Evolutionary conservation across 805 yeast species (phyloP), one percentile per base, ranked within the genome.

Genomic region (Ogataea ganodermae): DNA sequence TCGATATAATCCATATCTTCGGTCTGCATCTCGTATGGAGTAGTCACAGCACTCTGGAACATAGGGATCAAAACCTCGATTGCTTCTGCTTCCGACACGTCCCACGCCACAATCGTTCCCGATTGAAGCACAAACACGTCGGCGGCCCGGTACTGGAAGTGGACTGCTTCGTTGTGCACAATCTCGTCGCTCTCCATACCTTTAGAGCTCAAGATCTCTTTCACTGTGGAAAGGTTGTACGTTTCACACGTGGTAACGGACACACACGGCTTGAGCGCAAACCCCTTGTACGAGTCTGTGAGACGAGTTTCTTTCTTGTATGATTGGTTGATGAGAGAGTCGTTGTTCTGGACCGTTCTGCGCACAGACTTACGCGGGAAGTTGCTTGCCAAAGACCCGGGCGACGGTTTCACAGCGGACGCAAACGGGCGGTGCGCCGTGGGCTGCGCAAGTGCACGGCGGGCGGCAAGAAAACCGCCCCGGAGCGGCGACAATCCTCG

Each of bases 21-120:
- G 31, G 89, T 80, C 58, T 90, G 97, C 8, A 74, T 68, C 2
- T 62, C 68, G 50, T 78, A 78, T 1, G 78, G 66, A 3, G 74
- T 68, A 2, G 76, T 50, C 61, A 76, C 76, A 2, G 87, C 80
- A 0, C 62, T 56, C 38, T 70, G 62, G 3, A 89, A 66, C 14
- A 79, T 50, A 0, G 89, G 87, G 6, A 83, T 53, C 4, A 86
- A 69, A 16, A 74, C 67, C 4, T 70, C 60, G 20, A 72, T 46
- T 3, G 82, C 69, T 6, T 70, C 72, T 0, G 63, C 48, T 65
- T 91, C 97, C 14, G 71, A 67, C 55, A 88, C 67, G 7, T 89
- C 89, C 96, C 96, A 90, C 0, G 89, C 86, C 12, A 88, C 89
- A 10, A 90, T 69, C 0, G 96, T 80, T 2, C 97, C 97, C 55